phyloP scores from a whole-genome alignment of 257 asterid species.

The Anisodus tanguticus region DNA sequence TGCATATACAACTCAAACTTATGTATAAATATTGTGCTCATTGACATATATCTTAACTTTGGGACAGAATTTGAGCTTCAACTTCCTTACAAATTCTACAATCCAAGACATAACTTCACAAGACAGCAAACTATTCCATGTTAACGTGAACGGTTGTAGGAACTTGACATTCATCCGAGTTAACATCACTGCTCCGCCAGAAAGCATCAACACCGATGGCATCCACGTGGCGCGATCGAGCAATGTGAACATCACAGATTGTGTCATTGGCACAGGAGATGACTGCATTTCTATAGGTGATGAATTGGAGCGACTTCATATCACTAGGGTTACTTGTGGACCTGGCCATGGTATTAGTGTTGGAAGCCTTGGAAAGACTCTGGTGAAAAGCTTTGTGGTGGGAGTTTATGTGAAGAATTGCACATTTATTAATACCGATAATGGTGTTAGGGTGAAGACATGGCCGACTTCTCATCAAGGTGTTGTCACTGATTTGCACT shows the following conservation, averaged over 20 bases:
- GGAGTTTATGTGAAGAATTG: constrained; percentile 41
- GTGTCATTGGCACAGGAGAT: constrained; percentile 46
- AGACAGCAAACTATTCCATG: too few species aligned
- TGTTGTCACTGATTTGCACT: constrained; percentile 34
- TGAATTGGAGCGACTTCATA: constrained; percentile 34
- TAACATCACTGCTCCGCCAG: constrained; percentile 40
- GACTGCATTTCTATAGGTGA: constrained; percentile 52
- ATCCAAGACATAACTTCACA: too few species aligned
- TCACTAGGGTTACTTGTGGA: constrained; percentile 42
- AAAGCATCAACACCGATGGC: constrained; percentile 54
- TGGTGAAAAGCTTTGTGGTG: constrained; percentile 38
- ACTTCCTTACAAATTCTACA: too few species aligned
- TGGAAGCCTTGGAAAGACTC: constrained; percentile 48
- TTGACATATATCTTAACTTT: too few species aligned
- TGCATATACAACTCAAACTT: constrained; percentile 35
- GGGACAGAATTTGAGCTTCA: constrained; percentile 39
- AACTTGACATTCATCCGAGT: neutral
- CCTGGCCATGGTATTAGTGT: constrained; percentile 54
- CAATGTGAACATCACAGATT: constrained; percentile 33
- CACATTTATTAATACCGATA: constrained; percentile 41
- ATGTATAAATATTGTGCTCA: too few species aligned
- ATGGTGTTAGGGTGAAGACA: constrained; percentile 47
- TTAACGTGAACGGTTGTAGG: too few species aligned
- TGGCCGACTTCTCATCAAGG: constrained; percentile 42
- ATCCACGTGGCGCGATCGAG: constrained; percentile 45